phyloP scores from a whole-genome alignment of 1,284 basidiomycete species.

The Moesziomyces antarcticus region DNA sequence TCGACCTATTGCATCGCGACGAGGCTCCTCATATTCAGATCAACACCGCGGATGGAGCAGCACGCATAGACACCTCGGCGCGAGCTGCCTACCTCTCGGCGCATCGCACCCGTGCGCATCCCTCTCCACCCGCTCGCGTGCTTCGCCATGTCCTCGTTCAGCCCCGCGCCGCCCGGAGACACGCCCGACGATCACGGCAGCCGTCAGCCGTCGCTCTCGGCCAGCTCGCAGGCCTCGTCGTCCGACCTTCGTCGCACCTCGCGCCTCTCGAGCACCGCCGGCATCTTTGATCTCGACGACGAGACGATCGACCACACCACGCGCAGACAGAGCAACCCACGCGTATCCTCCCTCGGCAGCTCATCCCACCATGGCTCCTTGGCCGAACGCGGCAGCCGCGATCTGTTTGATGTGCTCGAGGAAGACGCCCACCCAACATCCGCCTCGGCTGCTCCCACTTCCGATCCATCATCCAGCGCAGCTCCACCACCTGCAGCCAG shows the following conservation, averaged over 20 bases:
- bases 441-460: constrained; percentile 4
- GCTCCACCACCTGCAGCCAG: constrained; percentile 14
- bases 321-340: constrained; percentile 30
- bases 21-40: too few relatives aligned
- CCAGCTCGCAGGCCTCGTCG: constrained; percentile 40
- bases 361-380: constrained; percentile 26
- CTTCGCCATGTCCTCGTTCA: constrained; percentile 29
- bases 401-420: constrained; percentile 36
- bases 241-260: constrained; percentile 27
- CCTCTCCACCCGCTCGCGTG: neutral
- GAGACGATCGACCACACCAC: constrained; percentile 28
- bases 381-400: constrained; percentile 23
- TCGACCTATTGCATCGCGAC: neutral
- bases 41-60: neutral
- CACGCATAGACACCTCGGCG: neutral
- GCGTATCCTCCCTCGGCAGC: constrained; percentile 29
- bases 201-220: constrained; percentile 32
- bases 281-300: constrained; percentile 56
- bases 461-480: constrained; percentile 13
- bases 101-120: neutral
- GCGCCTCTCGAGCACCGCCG: constrained; percentile 51
- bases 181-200: constrained; percentile 16
- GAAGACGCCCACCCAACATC: constrained; percentile 19
- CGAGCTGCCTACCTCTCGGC: neutral
- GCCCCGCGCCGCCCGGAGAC: constrained; percentile 30